Conservation (phyloP, 768 basidiomycete species). For the Gloeopeniophorella convolvens region DNA sequence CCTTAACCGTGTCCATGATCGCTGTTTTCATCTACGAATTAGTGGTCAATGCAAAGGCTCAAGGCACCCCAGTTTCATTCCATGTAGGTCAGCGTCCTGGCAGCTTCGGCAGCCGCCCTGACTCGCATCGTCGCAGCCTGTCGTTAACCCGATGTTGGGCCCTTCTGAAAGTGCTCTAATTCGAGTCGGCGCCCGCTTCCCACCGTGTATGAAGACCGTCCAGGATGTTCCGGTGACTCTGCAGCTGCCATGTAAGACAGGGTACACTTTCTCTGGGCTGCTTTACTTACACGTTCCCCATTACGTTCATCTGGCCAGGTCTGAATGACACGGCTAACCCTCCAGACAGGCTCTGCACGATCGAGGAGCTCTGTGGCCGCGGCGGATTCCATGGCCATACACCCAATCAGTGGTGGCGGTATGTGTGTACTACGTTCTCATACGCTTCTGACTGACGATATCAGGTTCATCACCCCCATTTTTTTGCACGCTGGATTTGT, state of each 20-base stretch:
- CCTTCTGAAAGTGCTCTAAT: slow-evolving; percentile 82
- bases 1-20: slow-evolving; percentile 58
- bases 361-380: slow-evolving; percentile 85
- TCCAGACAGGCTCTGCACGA: slow-evolving; percentile 56
- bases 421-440: slow-evolving; percentile 4
- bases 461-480: slow-evolving; percentile 49
- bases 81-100: slow-evolving; percentile 43
- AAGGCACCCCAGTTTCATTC: slow-evolving; percentile 81
- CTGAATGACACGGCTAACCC: slow-evolving; percentile 84
- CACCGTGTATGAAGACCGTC: slow-evolving; percentile 84
- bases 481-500: slow-evolving; percentile 95
- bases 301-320: slow-evolving; percentile 35
- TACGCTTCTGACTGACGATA: neutral
- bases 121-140: slow-evolving; percentile 46
- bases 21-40: slow-evolving; percentile 81
- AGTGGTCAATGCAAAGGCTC: slow-evolving; percentile 62
- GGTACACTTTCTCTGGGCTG: slow-evolving; percentile 23
- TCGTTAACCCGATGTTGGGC: slow-evolving; percentile 86
- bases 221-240: slow-evolving; percentile 46
- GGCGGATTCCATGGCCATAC: slow-evolving; percentile 52
- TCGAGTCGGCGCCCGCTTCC: slow-evolving; percentile 85
- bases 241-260: slow-evolving; percentile 46
- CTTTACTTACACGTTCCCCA: neutral
- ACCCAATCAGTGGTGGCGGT: slow-evolving; percentile 56
- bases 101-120: neutral